These are phyloP conservation scores for Pulveroboletus frians DNA, from an alignment of 768 basidiomycete genomes.

Conservation along the genomic window DNA sequence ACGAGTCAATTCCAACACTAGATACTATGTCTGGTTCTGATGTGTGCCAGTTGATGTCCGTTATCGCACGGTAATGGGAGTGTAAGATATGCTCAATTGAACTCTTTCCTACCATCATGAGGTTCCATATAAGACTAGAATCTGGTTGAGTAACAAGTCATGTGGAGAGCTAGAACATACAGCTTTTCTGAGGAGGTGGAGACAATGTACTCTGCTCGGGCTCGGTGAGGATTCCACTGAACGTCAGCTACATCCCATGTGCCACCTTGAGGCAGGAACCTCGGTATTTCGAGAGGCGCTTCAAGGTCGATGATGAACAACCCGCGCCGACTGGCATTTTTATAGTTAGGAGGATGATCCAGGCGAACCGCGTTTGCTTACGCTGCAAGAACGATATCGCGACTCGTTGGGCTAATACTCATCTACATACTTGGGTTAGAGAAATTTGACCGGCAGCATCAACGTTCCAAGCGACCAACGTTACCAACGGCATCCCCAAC, in stretches of 20 bases:
- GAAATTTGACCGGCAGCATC: neutral
- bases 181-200: constrained; percentile 87
- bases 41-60: constrained; percentile 97
- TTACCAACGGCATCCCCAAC: constrained; percentile 83
- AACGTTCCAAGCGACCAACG: constrained; percentile 38
- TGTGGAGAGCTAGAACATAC: constrained; percentile 37
- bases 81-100: constrained; percentile 82
- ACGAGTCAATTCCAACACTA: constrained; percentile 90
- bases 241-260: constrained; percentile 95
- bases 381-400: constrained; percentile 90
- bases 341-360: neutral
- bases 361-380: constrained; percentile 33
- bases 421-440: constrained; percentile 45
- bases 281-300: constrained; percentile 77
- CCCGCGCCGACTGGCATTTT: constrained; percentile 60
- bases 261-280: constrained; percentile 93
- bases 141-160: neutral
- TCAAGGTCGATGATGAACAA: constrained; percentile 94
- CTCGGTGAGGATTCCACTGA: constrained; percentile 85
- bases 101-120: constrained; percentile 65
- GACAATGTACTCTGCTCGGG: constrained; percentile 73
- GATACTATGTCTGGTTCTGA: constrained; percentile 79
- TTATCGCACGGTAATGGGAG: constrained; percentile 91
- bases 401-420: constrained; percentile 84
- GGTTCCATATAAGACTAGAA: constrained; percentile 86